Evolutionary conservation across 306 rosid genomes (phyloP).

Genomic region (Lotus japonicus): DNA sequence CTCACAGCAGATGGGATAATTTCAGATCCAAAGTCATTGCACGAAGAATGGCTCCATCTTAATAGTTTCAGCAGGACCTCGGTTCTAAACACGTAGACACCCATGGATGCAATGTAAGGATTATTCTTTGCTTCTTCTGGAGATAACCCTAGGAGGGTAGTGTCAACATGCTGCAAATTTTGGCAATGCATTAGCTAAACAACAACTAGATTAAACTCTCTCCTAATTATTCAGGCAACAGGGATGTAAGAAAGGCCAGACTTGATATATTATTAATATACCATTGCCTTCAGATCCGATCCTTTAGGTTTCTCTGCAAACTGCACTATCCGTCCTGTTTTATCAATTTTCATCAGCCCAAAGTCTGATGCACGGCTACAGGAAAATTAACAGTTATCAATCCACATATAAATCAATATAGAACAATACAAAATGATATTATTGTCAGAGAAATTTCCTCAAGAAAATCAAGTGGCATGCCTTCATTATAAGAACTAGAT

Average conservation of each 20-base stretch:
- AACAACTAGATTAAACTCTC: neutral
- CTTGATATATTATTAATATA: slow-evolving; percentile 22
- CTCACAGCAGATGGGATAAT: slow-evolving; percentile 87
- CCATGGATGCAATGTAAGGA: slow-evolving; percentile 98
- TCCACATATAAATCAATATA: neutral
- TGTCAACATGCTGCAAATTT: slow-evolving; percentile 80
- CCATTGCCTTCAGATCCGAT: slow-evolving; percentile 83
- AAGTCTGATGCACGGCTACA: slow-evolving; percentile 91
- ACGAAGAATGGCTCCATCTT: slow-evolving; percentile 54
- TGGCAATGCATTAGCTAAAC: slow-evolving; percentile 10
- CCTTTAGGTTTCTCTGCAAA: slow-evolving; percentile 96
- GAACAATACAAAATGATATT: neutral
- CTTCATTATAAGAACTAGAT: neutral
- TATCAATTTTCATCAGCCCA: slow-evolving; percentile 83
- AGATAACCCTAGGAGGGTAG: slow-evolving; percentile 71
- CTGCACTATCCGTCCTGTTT: slow-evolving; percentile 57
- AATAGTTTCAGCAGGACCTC: slow-evolving; percentile 72
- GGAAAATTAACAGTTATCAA: neutral
- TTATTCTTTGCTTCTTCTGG: slow-evolving; percentile 49
- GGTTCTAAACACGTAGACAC: slow-evolving; percentile 81
- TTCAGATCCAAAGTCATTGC: slow-evolving; percentile 94
- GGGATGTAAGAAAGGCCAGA: slow-evolving; percentile 1
- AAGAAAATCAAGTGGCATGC: neutral
- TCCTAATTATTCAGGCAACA: neutral
- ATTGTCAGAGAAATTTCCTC: neutral